Conservation (phyloP, 176 grass and related monocot genomes). For the Elaeis guineensis region DNA sequence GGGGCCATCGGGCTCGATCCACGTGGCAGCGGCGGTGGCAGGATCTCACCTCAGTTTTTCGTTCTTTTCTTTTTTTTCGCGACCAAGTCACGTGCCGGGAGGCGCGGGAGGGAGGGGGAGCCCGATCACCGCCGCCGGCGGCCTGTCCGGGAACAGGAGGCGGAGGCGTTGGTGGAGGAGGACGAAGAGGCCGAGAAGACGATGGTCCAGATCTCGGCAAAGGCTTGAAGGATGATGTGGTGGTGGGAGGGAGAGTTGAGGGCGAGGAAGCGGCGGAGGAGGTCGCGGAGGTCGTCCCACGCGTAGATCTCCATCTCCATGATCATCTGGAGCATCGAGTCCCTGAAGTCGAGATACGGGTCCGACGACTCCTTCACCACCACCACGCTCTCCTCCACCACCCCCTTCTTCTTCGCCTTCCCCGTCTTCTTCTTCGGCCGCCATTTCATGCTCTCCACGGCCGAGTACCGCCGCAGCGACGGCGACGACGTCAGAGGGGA, state of each 20-base stretch:
- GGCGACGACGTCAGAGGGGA: conserved; percentile 41
- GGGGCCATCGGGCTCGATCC: no score
- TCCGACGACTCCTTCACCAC: conserved; percentile 82
- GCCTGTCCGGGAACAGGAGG: no score
- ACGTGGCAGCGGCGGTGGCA: no score
- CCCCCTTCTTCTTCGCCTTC: conserved; percentile 35
- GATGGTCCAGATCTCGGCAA: conserved; percentile 85
- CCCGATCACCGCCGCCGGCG: no score
- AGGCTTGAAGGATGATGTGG: conserved; percentile 91
- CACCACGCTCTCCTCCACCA: conserved; percentile 65
- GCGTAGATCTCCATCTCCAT: conserved; percentile 99
- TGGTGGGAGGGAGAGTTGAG: conserved; percentile 91
- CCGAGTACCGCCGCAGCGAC: no score
- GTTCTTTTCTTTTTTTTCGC: no score
- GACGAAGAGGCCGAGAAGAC: conserved; percentile 60
- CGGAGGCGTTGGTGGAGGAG: conserved; percentile 13
- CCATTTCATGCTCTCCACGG: conserved; percentile 10
- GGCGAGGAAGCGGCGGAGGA: conserved; percentile 84
- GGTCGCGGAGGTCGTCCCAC: conserved; percentile 97
- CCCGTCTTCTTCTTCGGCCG: conserved; percentile 6
- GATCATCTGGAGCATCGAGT: conserved; percentile 98
- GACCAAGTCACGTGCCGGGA: no score
- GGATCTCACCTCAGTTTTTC: no score
- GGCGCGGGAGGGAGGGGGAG: no score
- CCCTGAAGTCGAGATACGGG: conserved; percentile 89